A percentile compares a stretch with the other conserved stretches of the same genome.
phyloP scores from a whole-genome alignment of 2,329 filamentous ascomycete species.

The Penicillium thymicola region DNA sequence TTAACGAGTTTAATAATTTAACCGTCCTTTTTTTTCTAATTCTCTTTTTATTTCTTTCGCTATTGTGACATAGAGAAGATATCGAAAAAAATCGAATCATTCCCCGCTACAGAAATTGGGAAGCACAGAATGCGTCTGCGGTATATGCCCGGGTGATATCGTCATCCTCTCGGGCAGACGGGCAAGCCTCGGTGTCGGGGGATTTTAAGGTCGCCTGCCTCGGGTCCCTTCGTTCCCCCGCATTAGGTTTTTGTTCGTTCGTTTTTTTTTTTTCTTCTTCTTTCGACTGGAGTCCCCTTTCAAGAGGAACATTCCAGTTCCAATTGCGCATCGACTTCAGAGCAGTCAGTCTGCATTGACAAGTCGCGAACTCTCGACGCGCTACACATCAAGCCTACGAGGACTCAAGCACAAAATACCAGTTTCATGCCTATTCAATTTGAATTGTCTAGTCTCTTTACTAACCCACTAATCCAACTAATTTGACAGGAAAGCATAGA shows the following conservation, averaged over 20 bases:
- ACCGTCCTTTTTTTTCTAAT: neutral
- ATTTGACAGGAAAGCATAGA: constrained; percentile 4
- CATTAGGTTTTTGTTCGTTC: neutral
- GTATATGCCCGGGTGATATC: neutral
- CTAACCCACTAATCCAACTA: neutral
- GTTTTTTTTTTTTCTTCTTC: neutral
- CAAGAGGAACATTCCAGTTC: neutral
- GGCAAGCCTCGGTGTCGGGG: neutral
- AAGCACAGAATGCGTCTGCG: neutral
- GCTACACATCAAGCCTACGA: neutral
- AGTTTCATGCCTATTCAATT: constrained; percentile 9
- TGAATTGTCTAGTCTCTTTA: neutral
- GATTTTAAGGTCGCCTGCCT: neutral
- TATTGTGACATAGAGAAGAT: neutral
- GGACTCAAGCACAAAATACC: neutral
- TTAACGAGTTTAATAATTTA: constrained; percentile 3
- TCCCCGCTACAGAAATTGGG: neutral
- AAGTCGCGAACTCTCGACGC: neutral
- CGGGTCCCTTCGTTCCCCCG: constrained; percentile 1
- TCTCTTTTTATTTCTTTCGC: constrained; percentile 5
- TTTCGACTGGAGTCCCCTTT: neutral
- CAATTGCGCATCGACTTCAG: neutral
- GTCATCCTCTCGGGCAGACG: neutral
- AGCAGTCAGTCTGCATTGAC: neutral
- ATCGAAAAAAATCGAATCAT: neutral